Base-by-base conservation (phyloP, 176 grass and related monocot species). In the Ensete glaucum region DNA sequence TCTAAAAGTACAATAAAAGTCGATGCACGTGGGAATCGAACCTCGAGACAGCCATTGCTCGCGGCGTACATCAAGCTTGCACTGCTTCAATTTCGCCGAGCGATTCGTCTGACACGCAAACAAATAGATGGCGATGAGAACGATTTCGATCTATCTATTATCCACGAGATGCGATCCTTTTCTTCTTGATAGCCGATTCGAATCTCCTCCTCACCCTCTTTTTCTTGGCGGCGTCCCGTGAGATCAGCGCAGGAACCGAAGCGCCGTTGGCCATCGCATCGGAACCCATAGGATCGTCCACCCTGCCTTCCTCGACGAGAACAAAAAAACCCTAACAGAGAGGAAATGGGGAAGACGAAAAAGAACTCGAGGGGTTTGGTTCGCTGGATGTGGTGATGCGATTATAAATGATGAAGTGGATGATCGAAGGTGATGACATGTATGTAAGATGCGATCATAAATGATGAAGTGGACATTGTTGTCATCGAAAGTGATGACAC, bases 31-130 rank as follows among this genome's bases (percentile, higher is more conserved):
- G 34, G 34, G 34, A 43, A 15, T 15, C 57, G 20, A 77, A 77
- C 75, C 75, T 53, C 65, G 75, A 77, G 43, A 64, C 8, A 77
- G 58, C 75, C 75, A 77, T 24, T 77, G 75, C 58, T 77, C 75
- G n/a, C 75, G 75, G 9, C 75, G 58, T 0, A 60, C 75, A 16
- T 77, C 75, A 2, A 77, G 58, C 19, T 77, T 77, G 75, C 60
- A 77, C 48, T 77, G 75, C 75, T 77, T 77, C 57, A 77, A 43
- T 34, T 65, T 77, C 11, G 75, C 75, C 27, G 49, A 77, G 50
- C 75, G 58, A 64, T 77, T 77, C n/a, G 60, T 14, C 75, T 77
- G 19, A 51, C 50, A 19, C 52, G 65, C 34, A 59, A 58, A 64
- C 6, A 76, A 50, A 54, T 17, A 54, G 16, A 56, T 54, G 8